Conservation (phyloP, 805 yeast species). For the Metschnikowia matae region DNA sequence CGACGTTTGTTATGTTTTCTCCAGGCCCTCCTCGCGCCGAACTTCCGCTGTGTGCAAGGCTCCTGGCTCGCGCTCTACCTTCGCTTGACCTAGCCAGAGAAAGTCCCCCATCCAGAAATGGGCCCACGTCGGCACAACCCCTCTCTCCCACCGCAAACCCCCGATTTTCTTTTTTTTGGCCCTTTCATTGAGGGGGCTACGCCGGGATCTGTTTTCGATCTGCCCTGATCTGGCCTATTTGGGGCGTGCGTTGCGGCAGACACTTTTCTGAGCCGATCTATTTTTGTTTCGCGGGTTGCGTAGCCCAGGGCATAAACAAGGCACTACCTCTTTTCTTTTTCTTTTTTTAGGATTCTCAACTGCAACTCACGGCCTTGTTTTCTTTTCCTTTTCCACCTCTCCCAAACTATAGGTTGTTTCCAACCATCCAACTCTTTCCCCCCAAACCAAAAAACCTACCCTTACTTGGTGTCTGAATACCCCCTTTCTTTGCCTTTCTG, state of each 20-base stretch:
- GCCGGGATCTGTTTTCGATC: neutral
- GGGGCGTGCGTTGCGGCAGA: neutral
- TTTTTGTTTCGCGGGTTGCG: slow-evolving; percentile 4
- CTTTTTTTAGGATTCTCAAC: neutral
- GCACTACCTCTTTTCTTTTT: slow-evolving; percentile 2
- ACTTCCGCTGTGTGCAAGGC: slow-evolving; percentile 1
- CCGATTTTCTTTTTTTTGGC: neutral
- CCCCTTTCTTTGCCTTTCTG: neutral
- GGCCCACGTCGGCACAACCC: no score
- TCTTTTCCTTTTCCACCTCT: neutral
- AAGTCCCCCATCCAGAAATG: no score
- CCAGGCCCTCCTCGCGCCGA: slow-evolving; percentile 1
- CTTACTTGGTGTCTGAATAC: no score
- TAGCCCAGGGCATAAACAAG: slow-evolving; percentile 2
- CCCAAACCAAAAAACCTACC: no score
- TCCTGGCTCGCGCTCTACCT: neutral
- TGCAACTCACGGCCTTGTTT: neutral
- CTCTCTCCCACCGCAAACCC: neutral
- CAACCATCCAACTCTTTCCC: neutral
- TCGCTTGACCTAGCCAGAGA: no score
- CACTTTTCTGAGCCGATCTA: neutral
- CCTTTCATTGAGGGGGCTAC: neutral
- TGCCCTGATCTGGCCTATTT: neutral
- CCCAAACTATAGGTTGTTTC: neutral
- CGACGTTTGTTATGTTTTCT: slow-evolving; percentile 5